These are phyloP conservation scores for Mikania micrantha DNA, from an alignment of 129 eudicot species.

Conservation along the genomic window DNA sequence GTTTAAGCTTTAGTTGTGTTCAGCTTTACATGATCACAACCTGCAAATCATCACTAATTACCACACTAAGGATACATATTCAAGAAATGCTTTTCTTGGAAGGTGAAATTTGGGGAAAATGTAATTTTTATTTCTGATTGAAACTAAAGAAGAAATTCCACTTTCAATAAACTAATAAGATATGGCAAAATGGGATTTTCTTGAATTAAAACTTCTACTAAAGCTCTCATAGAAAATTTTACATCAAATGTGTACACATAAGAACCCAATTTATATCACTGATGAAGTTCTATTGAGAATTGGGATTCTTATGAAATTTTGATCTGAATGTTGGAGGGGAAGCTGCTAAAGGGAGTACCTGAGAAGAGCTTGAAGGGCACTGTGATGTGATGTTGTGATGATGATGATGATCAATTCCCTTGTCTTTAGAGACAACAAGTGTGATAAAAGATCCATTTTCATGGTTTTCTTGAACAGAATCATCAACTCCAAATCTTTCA, in stretches of 20 bases:
- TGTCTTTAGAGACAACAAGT: slow-evolving; percentile 39
- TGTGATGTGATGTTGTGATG: slow-evolving; percentile 19
- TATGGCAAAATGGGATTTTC: slow-evolving; percentile 18
- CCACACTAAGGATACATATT: slow-evolving; percentile 6
- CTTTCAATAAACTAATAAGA: not conserved
- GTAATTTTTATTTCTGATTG: not conserved
- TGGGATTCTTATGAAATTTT: slow-evolving; percentile 30
- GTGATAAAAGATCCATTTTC: slow-evolving; percentile 51
- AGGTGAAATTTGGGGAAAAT: not conserved
- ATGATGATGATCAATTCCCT: slow-evolving; percentile 25
- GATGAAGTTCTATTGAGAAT: slow-evolving; percentile 19
- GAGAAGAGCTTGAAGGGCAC: slow-evolving; percentile 53
- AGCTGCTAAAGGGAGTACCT: slow-evolving; percentile 63
- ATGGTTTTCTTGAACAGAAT: slow-evolving; percentile 20
- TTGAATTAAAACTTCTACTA: slow-evolving; percentile 20
- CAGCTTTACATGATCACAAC: slow-evolving; percentile 22
- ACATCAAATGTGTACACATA: slow-evolving; percentile 22
- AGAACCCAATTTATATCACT: slow-evolving; percentile 2
- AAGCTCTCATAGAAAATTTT: slow-evolving; percentile 26
- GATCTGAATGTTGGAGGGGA: slow-evolving; percentile 48
- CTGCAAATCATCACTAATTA: slow-evolving; percentile 7
- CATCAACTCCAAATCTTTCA: slow-evolving; percentile 35
- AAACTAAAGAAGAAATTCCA: not conserved
- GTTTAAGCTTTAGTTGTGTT: slow-evolving; percentile 7
- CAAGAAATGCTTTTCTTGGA: not conserved